phyloP scores from a whole-genome alignment of 2,329 filamentous ascomycete genomes.

The Fusarium nodosum region DNA sequence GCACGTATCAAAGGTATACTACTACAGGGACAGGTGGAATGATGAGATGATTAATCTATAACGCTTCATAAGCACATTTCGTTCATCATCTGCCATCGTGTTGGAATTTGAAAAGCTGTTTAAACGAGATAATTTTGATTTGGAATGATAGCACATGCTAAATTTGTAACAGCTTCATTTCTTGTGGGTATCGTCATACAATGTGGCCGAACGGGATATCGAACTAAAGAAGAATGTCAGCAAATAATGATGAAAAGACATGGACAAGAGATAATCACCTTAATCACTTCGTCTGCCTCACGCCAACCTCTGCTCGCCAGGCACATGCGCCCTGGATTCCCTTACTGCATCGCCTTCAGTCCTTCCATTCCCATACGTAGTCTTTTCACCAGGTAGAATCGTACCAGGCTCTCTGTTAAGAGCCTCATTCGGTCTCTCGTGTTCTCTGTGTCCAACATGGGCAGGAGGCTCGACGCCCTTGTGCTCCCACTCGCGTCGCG shows the following conservation, averaged over 20 bases:
- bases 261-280: not conserved
- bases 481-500: slow-evolving; percentile 39
- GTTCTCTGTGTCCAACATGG: slow-evolving; percentile 5
- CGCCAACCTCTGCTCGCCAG: not conserved
- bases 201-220: fast-evolving
- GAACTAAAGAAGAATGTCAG: not conserved
- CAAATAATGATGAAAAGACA: fast-evolving
- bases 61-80: not conserved
- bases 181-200: not conserved
- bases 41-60: not conserved
- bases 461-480: slow-evolving; percentile 26
- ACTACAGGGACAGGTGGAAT: not conserved
- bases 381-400: slow-evolving; percentile 12
- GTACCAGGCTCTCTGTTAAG: slow-evolving; percentile 28
- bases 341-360: not conserved
- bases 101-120: not conserved
- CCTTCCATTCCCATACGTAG: slow-evolving; percentile 20
- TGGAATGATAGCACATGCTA: not conserved
- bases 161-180: not conserved
- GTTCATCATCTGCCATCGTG: fast-evolving
- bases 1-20: fast-evolving
- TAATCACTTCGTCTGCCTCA: fast-evolving
- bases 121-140: not conserved
- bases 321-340: not conserved
- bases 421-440: slow-evolving; percentile 24